Evolutionary conservation across 345 rosid genomes (phyloP).

Genomic region (Syzygium oleosum): DNA sequence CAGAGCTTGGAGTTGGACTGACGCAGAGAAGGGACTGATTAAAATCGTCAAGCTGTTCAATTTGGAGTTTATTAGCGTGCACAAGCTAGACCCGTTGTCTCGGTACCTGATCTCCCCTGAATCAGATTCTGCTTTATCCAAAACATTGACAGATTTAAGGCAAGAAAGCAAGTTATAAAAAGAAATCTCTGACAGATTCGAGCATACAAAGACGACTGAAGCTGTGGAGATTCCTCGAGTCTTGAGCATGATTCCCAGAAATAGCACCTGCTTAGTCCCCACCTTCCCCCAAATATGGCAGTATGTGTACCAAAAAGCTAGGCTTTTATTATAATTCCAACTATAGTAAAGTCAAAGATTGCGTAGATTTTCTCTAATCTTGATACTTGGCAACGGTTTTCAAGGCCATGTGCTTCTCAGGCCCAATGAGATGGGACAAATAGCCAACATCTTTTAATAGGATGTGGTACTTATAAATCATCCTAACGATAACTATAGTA

Average conservation of each 20-base stretch:
- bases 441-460: background rate
- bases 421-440: background rate
- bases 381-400: background rate
- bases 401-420: background rate
- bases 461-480: background rate
- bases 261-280: background rate
- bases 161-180: background rate
- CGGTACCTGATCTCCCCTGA: background rate
- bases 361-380: background rate
- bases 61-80: background rate
- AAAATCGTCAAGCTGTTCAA: background rate
- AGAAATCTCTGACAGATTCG: background rate
- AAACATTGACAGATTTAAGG: background rate
- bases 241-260: background rate
- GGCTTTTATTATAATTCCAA: background rate
- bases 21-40: background rate
- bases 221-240: background rate
- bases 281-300: background rate
- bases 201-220: background rate
- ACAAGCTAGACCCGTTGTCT: background rate
- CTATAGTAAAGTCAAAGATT: background rate
- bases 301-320: background rate
- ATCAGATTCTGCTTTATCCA: background rate
- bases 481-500: background rate
- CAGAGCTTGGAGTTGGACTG: background rate